Evolutionary conservation across 169 alveolate genomes (phyloP), one percentile per base, ranked within the genome.

Genomic region (Eimeria zaria): DNA sequence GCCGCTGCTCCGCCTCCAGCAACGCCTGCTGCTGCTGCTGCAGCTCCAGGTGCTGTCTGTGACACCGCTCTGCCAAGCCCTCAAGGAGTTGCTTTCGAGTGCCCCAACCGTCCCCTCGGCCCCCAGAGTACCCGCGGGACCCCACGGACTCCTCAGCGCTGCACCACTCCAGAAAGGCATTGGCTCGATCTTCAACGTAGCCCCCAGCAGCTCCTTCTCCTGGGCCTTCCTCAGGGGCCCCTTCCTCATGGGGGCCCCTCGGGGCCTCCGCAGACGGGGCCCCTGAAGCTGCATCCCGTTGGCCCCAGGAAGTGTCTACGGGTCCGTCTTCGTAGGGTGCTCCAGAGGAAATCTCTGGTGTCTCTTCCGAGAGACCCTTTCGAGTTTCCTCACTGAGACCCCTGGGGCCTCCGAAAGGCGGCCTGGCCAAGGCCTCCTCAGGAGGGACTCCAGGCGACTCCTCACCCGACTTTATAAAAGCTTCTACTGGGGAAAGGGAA

Each of bases 121-220:
- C 69, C 91, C 91, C 91, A 53, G 91, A 53, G 55, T 20, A 9
- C 91, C 69, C 74, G 11, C 90, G 90, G n/a, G 36, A 24, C 30
- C 71, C 73, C 12, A 30, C 51, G 5, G 90, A 27, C 11, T 81
- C 73, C 44, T 55, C 90, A 73, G 71, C 8, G 90, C 90, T 81
- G 90, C 90, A 81, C 90, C 90, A 81, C 71, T 81, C 90, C 74
- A 81, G 48, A 55, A 81, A 81, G 22, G 90, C 90, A 55, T 81
- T 81, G 9, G 90, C 44, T 12, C 14, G 74, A 33, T 46, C 73
- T 53, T 39, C 90, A 55, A 55, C 0, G 12, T 27, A 20, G 48
- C 90, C 90, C 33, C 73, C 90, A 36, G 48, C 36, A 55, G 48
- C 69, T 33, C 64, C 11, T 74, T 41, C 85, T 76, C 87, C 87